phyloP scores from a whole-genome alignment of 306 rosid genomes.

The Potentilla sterilis region DNA sequence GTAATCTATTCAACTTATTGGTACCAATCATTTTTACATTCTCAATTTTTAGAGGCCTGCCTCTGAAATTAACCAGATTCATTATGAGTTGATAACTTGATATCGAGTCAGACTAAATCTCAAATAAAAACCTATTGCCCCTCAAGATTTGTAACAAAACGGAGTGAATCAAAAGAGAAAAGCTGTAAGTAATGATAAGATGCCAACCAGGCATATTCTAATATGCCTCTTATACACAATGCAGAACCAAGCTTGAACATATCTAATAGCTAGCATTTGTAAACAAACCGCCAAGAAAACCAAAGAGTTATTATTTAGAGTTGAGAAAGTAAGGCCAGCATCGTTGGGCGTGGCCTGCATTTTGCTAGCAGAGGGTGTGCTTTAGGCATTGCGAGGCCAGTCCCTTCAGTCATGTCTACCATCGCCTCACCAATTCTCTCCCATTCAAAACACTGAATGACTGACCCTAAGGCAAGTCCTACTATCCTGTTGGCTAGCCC shows the following conservation, averaged over 20 bases:
- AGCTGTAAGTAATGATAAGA: background rate
- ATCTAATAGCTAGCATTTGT: background rate
- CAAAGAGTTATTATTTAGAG: background rate
- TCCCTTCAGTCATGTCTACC: slow-evolving; percentile 33
- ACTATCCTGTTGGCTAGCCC: slow-evolving; percentile 21
- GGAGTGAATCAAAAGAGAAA: background rate
- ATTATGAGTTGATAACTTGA: background rate
- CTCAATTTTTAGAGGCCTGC: background rate
- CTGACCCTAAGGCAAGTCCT: slow-evolving; percentile 18
- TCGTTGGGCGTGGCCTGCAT: slow-evolving; percentile 33
- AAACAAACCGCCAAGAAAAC: background rate
- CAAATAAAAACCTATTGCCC: background rate
- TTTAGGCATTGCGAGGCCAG: slow-evolving; percentile 25
- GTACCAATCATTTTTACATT: background rate
- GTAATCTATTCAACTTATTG: too few relatives aligned
- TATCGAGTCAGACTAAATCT: background rate
- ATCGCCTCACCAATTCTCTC: slow-evolving; percentile 18
- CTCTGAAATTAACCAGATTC: background rate
- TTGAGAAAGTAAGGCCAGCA: slow-evolving; percentile 18
- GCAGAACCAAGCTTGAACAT: slow-evolving; percentile 38
- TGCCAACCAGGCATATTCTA: background rate
- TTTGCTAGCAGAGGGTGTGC: slow-evolving; percentile 15
- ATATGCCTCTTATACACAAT: background rate
- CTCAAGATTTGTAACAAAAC: too few relatives aligned
- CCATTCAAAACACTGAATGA: slow-evolving; percentile 38